A percentile compares a stretch with the other conserved stretches of the same genome.
These are phyloP conservation scores for Scheffersomyces spartinae DNA, from an alignment of 805 yeast species.

Conservation along the genomic window DNA sequence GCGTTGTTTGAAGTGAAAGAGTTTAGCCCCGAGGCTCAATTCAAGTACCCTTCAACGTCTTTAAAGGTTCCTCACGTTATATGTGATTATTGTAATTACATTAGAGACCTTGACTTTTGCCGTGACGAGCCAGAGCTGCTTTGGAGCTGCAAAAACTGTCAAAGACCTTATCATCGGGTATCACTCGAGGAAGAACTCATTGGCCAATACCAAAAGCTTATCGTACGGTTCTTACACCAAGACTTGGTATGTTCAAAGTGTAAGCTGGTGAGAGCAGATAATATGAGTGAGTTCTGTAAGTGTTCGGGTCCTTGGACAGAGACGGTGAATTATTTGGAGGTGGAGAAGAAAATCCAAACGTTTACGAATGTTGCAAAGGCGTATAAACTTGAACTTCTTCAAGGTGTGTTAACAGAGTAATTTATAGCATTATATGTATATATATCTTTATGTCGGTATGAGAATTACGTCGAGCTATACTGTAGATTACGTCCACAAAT, in stretches of 20 bases:
- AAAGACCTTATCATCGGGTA: slow-evolving; percentile 48
- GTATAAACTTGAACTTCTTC: slow-evolving; percentile 49
- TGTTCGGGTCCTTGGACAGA: slow-evolving; percentile 85
- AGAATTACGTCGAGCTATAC: too few species aligned
- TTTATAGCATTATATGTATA: too few species aligned
- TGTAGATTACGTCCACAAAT: too few species aligned
- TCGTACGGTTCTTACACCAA: slow-evolving; percentile 61
- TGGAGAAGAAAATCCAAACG: slow-evolving; percentile 34
- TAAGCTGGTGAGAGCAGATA: slow-evolving; percentile 49
- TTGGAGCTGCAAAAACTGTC: slow-evolving; percentile 62
- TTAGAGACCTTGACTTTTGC: slow-evolving; percentile 75
- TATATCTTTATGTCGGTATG: too few species aligned
- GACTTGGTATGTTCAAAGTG: slow-evolving; percentile 79
- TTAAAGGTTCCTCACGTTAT: slow-evolving; percentile 55
- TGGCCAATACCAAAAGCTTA: slow-evolving; percentile 41
- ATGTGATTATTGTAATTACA: slow-evolving; percentile 70
- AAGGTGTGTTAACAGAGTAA: slow-evolving; percentile 20
- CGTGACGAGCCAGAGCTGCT: slow-evolving; percentile 41
- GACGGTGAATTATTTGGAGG: slow-evolving; percentile 33
- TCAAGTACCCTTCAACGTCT: slow-evolving; percentile 64
- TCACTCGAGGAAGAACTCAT: slow-evolving; percentile 73
- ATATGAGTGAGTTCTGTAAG: slow-evolving; percentile 62
- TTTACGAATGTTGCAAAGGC: slow-evolving; percentile 48
- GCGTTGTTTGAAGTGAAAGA: slow-evolving; percentile 71
- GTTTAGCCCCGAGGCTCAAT: slow-evolving; percentile 65